Conservation (phyloP, 2,329 filamentous ascomycete genomes). For the Verticillium albo-atrum region DNA sequence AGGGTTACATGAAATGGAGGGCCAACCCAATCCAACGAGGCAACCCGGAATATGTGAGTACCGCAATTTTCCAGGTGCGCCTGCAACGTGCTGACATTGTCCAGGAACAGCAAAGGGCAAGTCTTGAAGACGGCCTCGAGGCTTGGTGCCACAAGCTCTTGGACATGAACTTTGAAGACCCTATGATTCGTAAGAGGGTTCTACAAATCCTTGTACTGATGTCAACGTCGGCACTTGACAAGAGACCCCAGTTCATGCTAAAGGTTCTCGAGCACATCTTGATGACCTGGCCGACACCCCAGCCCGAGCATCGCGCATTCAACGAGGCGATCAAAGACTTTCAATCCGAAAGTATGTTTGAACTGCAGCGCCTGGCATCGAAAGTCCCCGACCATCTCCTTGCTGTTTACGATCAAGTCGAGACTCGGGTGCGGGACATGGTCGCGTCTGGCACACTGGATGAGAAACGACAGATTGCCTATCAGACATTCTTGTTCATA, state of each 20-base stretch:
- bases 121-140: slow-evolving; percentile 61
- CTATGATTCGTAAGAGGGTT: slow-evolving; percentile 75
- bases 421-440: slow-evolving; percentile 77
- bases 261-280: slow-evolving; percentile 89
- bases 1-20: slow-evolving; percentile 82
- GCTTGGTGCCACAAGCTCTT: slow-evolving; percentile 70
- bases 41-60: slow-evolving; percentile 10
- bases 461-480: slow-evolving; percentile 78
- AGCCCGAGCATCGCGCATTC: slow-evolving; percentile 67
- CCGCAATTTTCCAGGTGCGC: background rate
- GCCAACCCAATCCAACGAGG: slow-evolving; percentile 13
- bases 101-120: slow-evolving; percentile 44
- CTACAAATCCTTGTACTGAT: slow-evolving; percentile 81
- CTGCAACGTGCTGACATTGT: slow-evolving; percentile 1
- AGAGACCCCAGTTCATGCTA: slow-evolving; percentile 75
- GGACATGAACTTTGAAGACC: slow-evolving; percentile 73
- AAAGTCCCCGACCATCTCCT: slow-evolving; percentile 90
- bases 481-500: slow-evolving; percentile 87
- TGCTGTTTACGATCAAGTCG: slow-evolving; percentile 81
- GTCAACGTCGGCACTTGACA: slow-evolving; percentile 74
- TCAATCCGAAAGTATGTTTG: slow-evolving; percentile 77
- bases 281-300: slow-evolving; percentile 71
- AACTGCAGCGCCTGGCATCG: slow-evolving; percentile 82
- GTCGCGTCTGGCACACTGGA: slow-evolving; percentile 68
- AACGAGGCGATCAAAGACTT: slow-evolving; percentile 88